Conservation (phyloP, 768 basidiomycete species). For the Gelatoporia subvermispora region DNA sequence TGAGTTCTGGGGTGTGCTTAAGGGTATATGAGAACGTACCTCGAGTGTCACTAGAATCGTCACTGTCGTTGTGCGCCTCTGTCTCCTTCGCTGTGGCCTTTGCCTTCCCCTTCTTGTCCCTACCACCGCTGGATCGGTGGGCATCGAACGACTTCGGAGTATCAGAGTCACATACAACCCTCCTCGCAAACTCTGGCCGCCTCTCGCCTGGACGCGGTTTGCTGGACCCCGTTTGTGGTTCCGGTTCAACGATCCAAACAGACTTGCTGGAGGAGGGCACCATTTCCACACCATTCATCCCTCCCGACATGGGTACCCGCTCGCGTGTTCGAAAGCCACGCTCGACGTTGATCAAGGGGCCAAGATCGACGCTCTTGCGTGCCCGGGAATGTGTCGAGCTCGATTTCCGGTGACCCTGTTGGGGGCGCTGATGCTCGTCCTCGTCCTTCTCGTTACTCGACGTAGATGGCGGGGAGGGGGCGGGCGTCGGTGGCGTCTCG, state of each 20-base stretch:
- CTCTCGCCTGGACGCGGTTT: conserved; percentile 8
- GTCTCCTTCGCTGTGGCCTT: conserved; percentile 22
- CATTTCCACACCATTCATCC: conserved; percentile 62
- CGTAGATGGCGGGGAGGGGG: conserved; percentile 18
- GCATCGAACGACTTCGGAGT: conserved; percentile 1
- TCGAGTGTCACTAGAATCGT: too few relatives aligned
- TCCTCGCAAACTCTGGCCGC: too few relatives aligned
- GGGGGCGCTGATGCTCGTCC: neutral
- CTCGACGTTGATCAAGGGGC: conserved; percentile 56
- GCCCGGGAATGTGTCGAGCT: too few relatives aligned
- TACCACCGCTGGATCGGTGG: conserved; percentile 4
- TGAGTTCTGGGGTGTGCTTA: too few relatives aligned
- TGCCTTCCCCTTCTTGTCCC: conserved; percentile 12
- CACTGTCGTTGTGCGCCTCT: neutral
- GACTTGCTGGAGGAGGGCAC: conserved; percentile 21
- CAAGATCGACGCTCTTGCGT: conserved; percentile 39
- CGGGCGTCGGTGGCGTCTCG: conserved; percentile 25
- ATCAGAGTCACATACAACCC: too few relatives aligned
- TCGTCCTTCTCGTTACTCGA: conserved; percentile 8
- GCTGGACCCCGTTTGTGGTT: conserved; percentile 1
- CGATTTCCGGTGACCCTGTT: neutral
- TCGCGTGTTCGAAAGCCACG: conserved; percentile 63
- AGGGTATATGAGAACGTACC: too few relatives aligned
- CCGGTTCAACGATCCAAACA: neutral
- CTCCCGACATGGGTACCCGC: conserved; percentile 49